Conservation (phyloP, 2,329 filamentous ascomycete genomes). For the Lasiodiplodia citricola region DNA sequence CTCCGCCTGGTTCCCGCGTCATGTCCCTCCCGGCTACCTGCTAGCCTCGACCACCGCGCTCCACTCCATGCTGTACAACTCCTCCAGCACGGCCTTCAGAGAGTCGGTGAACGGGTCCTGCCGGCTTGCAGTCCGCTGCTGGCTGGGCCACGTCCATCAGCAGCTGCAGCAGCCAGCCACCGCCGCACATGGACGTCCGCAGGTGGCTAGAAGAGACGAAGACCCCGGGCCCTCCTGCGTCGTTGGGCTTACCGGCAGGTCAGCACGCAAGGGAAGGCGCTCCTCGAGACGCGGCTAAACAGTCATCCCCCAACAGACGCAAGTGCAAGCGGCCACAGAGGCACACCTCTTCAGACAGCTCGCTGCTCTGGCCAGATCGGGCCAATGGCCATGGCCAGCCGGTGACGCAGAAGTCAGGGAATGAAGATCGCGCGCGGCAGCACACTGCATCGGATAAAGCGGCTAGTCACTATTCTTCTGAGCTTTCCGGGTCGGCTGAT, state of each 20-base stretch:
- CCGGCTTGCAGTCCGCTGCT: constrained; percentile 24
- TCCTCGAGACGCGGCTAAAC: constrained; percentile 15
- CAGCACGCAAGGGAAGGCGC: constrained; percentile 32
- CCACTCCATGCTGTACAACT: constrained; percentile 37
- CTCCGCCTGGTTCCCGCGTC: constrained; percentile 32
- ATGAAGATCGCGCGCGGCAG: constrained; percentile 20
- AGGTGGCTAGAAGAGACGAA: constrained; percentile 52
- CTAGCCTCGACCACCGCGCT: constrained; percentile 21
- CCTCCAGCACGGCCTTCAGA: constrained; percentile 19
- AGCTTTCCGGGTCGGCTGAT: constrained; percentile 26
- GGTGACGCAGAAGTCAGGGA: constrained; percentile 14
- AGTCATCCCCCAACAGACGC: constrained; percentile 33
- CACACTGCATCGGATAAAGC: constrained; percentile 23
- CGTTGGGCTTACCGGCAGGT: constrained; percentile 33
- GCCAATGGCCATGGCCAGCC: not conserved
- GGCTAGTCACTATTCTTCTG: constrained; percentile 20
- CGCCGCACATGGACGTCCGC: constrained; percentile 49
- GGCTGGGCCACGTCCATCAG: constrained; percentile 30
- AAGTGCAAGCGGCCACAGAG: constrained; percentile 34
- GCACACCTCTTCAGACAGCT: constrained; percentile 47
- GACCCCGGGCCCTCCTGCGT: constrained; percentile 34
- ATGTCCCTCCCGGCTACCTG: constrained; percentile 26
- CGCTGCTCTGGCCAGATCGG: constrained; percentile 36
- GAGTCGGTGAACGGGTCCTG: constrained; percentile 27
- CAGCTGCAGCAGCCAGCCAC: constrained; percentile 21